Evolutionary conservation across 2,329 filamentous ascomycete genomes (phyloP).

Genomic region (Aspergillus hortae): DNA sequence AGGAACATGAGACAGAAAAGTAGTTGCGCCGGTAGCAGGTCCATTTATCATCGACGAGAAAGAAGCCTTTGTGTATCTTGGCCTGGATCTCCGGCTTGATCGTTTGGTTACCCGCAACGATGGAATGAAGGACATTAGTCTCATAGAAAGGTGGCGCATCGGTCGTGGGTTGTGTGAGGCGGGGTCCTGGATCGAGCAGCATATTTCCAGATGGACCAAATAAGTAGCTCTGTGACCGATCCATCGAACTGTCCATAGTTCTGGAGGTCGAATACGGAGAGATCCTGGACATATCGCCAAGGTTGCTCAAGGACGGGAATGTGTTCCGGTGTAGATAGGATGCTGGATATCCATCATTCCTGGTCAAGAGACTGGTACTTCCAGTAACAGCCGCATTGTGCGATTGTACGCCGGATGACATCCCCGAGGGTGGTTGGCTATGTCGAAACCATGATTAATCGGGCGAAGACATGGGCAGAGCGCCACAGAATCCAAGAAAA

Average conservation of each 20-base stretch:
- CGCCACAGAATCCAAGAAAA: not conserved
- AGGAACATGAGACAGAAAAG: slow-evolving; percentile 80
- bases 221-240: slow-evolving; percentile 26
- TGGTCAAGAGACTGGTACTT: slow-evolving; percentile 31
- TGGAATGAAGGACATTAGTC: slow-evolving; percentile 32
- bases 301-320: slow-evolving; percentile 26
- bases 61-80: slow-evolving; percentile 86
- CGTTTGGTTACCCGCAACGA: slow-evolving; percentile 37
- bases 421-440: slow-evolving; percentile 46
- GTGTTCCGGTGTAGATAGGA: slow-evolving; percentile 33
- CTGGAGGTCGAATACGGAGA: slow-evolving; percentile 33
- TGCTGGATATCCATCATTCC: slow-evolving; percentile 36
- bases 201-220: slow-evolving; percentile 25
- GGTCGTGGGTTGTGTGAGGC: slow-evolving; percentile 24
- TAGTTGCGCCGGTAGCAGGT: slow-evolving; percentile 92
- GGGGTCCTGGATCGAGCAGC: slow-evolving; percentile 24
- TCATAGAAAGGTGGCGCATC: slow-evolving; percentile 45
- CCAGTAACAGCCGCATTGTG: slow-evolving; percentile 25
- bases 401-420: slow-evolving; percentile 39
- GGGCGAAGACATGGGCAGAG: not conserved
- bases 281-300: slow-evolving; percentile 32
- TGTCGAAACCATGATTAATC: slow-evolving; percentile 15
- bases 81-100: slow-evolving; percentile 73
- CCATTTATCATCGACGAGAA: slow-evolving; percentile 76
- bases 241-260: slow-evolving; percentile 28